These are phyloP conservation scores for Bisporella sp. DNA, from an alignment of 2,329 filamentous ascomycete genomes.

Conservation along the genomic window DNA sequence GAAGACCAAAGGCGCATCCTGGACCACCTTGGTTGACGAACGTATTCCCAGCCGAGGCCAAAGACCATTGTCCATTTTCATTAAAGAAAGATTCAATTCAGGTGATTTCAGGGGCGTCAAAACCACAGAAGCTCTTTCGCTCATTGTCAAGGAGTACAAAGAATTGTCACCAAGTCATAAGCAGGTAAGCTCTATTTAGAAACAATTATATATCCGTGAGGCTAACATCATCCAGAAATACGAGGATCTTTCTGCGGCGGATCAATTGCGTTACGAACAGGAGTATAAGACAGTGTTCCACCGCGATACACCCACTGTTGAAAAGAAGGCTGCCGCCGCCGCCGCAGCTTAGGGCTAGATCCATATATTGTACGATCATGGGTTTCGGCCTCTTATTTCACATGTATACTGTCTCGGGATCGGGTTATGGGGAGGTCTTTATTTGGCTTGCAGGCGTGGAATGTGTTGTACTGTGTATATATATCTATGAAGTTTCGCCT, in stretches of 20 bases:
- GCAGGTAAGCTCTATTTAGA: conserved; percentile 24
- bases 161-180: conserved; percentile 37
- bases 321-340: too few species aligned
- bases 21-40: conserved; percentile 40
- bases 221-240: conserved; percentile 18
- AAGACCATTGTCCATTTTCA: conserved; percentile 37
- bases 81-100: conserved; percentile 33
- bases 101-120: conserved; percentile 44
- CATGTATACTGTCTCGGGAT: too few species aligned
- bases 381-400: too few species aligned
- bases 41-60: conserved; percentile 39
- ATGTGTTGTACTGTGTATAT: too few species aligned
- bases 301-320: not conserved
- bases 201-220: not conserved
- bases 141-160: conserved; percentile 41
- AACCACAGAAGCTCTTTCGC: conserved; percentile 30
- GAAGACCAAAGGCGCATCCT: conserved; percentile 4
- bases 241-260: conserved; percentile 20
- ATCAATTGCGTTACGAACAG: conserved; percentile 8
- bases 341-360: too few species aligned
- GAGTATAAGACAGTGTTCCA: conserved; percentile 15
- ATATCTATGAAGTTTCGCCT: too few species aligned
- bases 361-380: too few species aligned
- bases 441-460: too few species aligned
- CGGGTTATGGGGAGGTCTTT: too few species aligned